phyloP scores from a whole-genome alignment of 179 eudicot species.

The Camellia oleifera region DNA sequence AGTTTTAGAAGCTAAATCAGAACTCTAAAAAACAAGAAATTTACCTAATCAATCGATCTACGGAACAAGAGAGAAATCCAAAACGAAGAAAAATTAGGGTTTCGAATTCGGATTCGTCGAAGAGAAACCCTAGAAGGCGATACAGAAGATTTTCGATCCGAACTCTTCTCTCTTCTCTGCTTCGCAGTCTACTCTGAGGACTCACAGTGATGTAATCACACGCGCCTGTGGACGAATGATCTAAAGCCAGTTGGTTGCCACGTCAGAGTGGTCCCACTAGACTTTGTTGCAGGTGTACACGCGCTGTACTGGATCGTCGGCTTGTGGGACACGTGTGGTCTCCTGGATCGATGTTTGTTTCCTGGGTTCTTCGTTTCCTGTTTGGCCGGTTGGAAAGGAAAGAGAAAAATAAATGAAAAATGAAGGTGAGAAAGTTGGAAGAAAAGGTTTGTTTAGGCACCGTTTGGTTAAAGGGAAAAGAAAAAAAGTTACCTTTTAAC shows the following conservation, averaged over 20 bases:
- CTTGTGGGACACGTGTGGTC: too few species aligned
- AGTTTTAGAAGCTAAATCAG: constrained; percentile 22
- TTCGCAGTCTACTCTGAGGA: neutral
- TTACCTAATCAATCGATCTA: constrained; percentile 10
- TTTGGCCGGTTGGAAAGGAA: too few species aligned
- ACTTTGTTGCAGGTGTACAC: too few species aligned
- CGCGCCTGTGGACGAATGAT: constrained; percentile 14
- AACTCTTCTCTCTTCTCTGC: constrained; percentile 15
- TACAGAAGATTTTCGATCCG: constrained; percentile 31
- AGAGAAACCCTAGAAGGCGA: constrained; percentile 29
- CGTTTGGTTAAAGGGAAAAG: too few species aligned
- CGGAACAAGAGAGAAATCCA: constrained; percentile 9
- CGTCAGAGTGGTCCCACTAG: neutral
- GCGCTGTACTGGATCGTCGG: too few species aligned
- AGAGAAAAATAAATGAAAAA: too few species aligned
- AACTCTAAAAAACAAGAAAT: neutral
- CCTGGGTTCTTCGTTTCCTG: too few species aligned
- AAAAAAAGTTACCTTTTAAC: too few species aligned
- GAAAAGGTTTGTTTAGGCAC: too few species aligned
- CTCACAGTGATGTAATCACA: neutral
- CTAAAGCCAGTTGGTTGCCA: constrained; percentile 10
- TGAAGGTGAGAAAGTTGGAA: too few species aligned
- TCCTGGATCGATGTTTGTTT: too few species aligned
- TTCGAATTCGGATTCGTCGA: constrained; percentile 14
- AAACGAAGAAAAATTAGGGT: constrained; percentile 14